Evolutionary conservation across 257 asterid species (phyloP).

Genomic region (Catharanthus roseus): DNA sequence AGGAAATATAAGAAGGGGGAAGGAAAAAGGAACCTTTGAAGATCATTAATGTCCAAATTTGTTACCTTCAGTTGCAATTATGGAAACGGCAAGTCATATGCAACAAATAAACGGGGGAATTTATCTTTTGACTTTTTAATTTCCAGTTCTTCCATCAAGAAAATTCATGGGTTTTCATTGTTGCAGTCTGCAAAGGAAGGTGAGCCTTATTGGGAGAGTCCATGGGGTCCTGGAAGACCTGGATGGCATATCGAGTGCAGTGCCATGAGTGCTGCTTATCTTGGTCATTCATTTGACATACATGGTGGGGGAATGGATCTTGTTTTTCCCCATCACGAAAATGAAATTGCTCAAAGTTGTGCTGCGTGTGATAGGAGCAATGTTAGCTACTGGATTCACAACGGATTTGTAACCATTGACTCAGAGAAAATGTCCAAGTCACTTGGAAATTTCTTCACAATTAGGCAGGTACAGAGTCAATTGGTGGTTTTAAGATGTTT

Average conservation of each 20-base stretch:
- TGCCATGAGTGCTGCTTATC: constrained; percentile 95
- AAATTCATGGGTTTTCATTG: constrained; percentile 13
- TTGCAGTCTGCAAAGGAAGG: constrained; percentile 96
- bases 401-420: constrained; percentile 91
- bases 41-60: not conserved
- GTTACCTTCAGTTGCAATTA: not conserved
- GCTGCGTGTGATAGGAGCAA: constrained; percentile 73
- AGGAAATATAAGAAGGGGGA: not conserved
- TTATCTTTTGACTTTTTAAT: not conserved
- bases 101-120: not conserved
- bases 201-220: constrained; percentile 97
- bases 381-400: constrained; percentile 85
- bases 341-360: constrained; percentile 99
- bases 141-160: not conserved
- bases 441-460: constrained; percentile 94
- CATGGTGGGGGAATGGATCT: constrained; percentile 99
- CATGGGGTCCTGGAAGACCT: constrained; percentile 99
- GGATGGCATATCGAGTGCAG: constrained; percentile 99
- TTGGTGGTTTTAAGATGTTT: not conserved
- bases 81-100: not conserved
- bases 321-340: constrained; percentile 94
- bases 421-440: constrained; percentile 97
- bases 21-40: not conserved
- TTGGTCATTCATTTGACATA: constrained; percentile 82
- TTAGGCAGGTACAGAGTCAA: constrained; percentile 58